Conservation (phyloP, 345 rosid genomes). For the Geranium rotundifolium region DNA sequence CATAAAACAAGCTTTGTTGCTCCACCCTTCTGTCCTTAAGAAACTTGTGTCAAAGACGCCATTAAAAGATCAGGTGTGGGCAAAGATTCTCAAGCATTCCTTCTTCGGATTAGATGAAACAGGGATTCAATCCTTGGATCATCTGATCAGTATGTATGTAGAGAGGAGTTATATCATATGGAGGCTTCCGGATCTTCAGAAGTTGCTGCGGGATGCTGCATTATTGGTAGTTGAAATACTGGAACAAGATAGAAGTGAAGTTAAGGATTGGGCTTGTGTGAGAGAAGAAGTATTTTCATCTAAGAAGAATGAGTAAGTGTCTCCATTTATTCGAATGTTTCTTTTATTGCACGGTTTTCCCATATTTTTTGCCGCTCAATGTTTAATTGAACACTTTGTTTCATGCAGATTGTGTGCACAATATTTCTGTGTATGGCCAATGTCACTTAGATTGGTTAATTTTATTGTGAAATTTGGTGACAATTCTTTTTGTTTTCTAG, state of each 20-base stretch:
- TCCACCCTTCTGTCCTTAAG: slow-evolving; percentile 66
- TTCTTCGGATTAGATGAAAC: slow-evolving; percentile 54
- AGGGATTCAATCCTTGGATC: slow-evolving; percentile 62
- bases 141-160: slow-evolving; percentile 60
- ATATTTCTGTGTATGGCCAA: background rate
- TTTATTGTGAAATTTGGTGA: slow-evolving; percentile 3
- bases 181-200: slow-evolving; percentile 88
- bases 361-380: background rate
- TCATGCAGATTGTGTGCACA: background rate
- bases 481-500: slow-evolving; percentile 16
- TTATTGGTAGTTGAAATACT: slow-evolving; percentile 38
- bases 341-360: background rate
- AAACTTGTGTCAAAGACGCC: slow-evolving; percentile 75
- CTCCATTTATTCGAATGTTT: slow-evolving; percentile 3
- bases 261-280: slow-evolving; percentile 65
- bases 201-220: slow-evolving; percentile 49
- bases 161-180: slow-evolving; percentile 74
- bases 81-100: slow-evolving; percentile 47
- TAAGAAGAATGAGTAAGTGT: slow-evolving; percentile 69
- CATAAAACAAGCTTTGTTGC: slow-evolving; percentile 83
- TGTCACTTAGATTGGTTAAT: background rate
- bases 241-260: slow-evolving; percentile 39
- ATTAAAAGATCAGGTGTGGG: slow-evolving; percentile 67
- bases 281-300: slow-evolving; percentile 73
- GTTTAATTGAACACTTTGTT: too few species aligned